These are phyloP conservation scores for Malus fusca DNA, from an alignment of 306 rosid species.

Conservation along the genomic window DNA sequence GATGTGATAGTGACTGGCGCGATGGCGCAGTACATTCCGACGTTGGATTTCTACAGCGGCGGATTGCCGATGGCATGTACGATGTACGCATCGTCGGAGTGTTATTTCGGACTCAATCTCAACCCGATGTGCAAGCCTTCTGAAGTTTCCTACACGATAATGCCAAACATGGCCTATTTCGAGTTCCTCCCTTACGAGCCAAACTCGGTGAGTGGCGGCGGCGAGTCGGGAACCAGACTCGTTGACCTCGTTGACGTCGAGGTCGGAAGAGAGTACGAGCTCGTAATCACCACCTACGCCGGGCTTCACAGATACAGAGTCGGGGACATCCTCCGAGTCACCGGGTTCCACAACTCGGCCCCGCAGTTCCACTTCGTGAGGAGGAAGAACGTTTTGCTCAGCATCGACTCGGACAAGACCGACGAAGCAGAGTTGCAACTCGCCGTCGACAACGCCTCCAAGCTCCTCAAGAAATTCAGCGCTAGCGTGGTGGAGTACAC, in stretches of 20 bases:
- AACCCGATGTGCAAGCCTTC: conserved; percentile 52
- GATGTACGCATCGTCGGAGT: conserved; percentile 56
- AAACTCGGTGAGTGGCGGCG: neutral
- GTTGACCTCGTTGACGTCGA: conserved; percentile 36
- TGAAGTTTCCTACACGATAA: conserved; percentile 46
- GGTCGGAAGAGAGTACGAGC: conserved; percentile 51
- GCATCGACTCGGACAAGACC: conserved; percentile 57
- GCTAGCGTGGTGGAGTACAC: conserved; percentile 58
- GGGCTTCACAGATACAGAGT: conserved; percentile 49
- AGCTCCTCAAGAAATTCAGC: conserved; percentile 9
- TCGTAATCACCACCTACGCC: conserved; percentile 47
- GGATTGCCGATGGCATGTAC: conserved; percentile 49
- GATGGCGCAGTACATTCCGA: conserved; percentile 62
- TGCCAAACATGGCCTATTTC: conserved; percentile 64
- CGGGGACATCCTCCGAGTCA: conserved; percentile 52
- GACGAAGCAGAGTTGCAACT: conserved; percentile 52
- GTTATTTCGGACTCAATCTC: conserved; percentile 49
- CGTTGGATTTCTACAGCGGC: conserved; percentile 43
- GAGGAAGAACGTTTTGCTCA: conserved; percentile 44
- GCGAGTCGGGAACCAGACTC: conserved; percentile 13
- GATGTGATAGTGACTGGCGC: conserved; percentile 60
- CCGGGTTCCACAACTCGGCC: conserved; percentile 63
- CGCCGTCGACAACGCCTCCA: conserved; percentile 42
- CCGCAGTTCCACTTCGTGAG: conserved; percentile 58
- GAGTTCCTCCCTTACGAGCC: conserved; percentile 50